Evolutionary conservation across 2,329 filamentous ascomycete genomes (phyloP).

Genomic region (Westerdykella aurantiaca): DNA sequence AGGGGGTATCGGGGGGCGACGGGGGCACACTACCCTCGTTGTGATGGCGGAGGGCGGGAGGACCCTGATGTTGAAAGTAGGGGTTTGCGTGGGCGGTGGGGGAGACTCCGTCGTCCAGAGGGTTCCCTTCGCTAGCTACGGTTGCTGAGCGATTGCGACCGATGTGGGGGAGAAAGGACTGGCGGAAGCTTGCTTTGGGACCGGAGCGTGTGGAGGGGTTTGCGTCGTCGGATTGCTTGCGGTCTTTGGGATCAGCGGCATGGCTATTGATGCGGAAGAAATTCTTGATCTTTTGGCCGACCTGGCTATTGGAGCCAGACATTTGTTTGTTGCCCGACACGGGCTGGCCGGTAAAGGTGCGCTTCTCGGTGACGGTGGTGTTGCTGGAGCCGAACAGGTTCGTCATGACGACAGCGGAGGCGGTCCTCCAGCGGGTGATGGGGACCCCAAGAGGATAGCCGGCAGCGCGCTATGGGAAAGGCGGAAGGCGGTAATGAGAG

Average conservation of each 20-base stretch:
- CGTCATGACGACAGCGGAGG: conserved; percentile 30
- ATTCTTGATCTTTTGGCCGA: conserved; percentile 62
- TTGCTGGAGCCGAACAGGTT: conserved; percentile 40
- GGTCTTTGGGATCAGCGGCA: conserved; percentile 40
- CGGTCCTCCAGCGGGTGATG: not conserved
- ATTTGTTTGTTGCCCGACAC: conserved; percentile 44
- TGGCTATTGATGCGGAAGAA: conserved; percentile 62
- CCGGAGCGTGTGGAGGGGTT: conserved; percentile 19
- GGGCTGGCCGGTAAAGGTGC: conserved; percentile 45
- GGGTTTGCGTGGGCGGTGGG: conserved; percentile 93
- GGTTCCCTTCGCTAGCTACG: conserved; percentile 86
- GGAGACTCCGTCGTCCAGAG: conserved; percentile 80
- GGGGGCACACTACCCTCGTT: conserved; percentile 90
- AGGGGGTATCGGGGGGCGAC: conserved; percentile 85
- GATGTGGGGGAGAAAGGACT: conserved; percentile 84
- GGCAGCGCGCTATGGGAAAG: no score
- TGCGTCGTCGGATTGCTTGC: conserved; percentile 37
- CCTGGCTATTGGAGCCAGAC: conserved; percentile 48
- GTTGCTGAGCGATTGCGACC: conserved; percentile 84
- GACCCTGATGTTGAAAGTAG: conserved; percentile 95
- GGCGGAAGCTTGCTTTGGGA: conserved; percentile 55
- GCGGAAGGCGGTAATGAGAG: no score
- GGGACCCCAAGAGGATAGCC: no score
- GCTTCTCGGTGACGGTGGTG: conserved; percentile 41
- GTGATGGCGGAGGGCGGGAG: conserved; percentile 86